Base-by-base conservation (phyloP, 1,139 yeast genomes). In the Geotrichum cucujoidarum region DNA sequence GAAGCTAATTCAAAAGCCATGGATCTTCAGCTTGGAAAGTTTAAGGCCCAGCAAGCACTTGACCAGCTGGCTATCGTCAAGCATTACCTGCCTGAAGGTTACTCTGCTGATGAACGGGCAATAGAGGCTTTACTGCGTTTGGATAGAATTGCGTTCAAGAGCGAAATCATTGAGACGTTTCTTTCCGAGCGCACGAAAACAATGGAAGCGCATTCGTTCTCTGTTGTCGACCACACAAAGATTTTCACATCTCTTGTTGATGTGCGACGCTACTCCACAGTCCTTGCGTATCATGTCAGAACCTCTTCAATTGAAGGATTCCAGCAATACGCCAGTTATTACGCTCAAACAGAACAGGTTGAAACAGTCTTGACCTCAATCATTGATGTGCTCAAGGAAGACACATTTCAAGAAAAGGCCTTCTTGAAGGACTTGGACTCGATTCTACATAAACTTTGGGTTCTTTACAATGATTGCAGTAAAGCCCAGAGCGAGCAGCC, bases 21-120 rank as follows among this genome's bases (percentile, higher is more conserved):
- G 49, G 67, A 62, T 22, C 47, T 64, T 32, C 63, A 61, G 41
- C 43, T 65, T 25, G 50, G 58, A 21, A 55, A 53, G 45, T 57
- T 61, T 22, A 60, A 61, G 18, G 57, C 61, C 0, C 55, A 56
- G 39, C 63, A 60, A 36, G 61, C 68, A 2, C 18, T 57, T 4
- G 58, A 57, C 18, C 63, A 65, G 25, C 55, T 67, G 29, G 57
- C 58, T 13, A 64, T 67, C 25, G 43, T 57, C 14, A 47, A 47
- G 40, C 43, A 51, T 31, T 50, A 61, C 43, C 46, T 61, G 11
- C 57, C 60, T 14, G 55, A 52, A 4, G 60, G 57, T 7, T 60
- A 58, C 32, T 25, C 46, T 5, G 41, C 32, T 1, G 61, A 61
- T 36, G 60, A 57, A 32, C 39, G 42, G 10, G 47, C 61, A 1